Conservation (phyloP, 2,329 filamentous ascomycete genomes). For the Xylaria sp. region DNA sequence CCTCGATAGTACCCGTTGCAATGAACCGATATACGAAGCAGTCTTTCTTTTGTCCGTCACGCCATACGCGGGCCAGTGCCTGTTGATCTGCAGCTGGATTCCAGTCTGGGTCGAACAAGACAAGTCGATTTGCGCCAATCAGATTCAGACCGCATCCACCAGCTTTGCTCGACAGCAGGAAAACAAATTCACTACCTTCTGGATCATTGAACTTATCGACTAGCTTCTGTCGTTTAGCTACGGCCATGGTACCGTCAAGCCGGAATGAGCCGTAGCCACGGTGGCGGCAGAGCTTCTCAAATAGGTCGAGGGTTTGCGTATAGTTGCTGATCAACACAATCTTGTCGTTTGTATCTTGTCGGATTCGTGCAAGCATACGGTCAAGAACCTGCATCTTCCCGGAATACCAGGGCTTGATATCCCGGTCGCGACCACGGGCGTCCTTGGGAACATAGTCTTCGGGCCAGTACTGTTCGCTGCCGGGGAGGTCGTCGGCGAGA, state of each 20-base stretch:
- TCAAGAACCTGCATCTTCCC: conserved; percentile 99
- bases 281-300: conserved; percentile 87
- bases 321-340: conserved; percentile 99
- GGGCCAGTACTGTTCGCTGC: conserved; percentile 83
- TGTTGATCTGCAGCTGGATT: conserved; percentile 98
- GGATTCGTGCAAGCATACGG: conserved; percentile 95
- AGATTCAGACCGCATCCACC: conserved; percentile 91
- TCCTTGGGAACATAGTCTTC: conserved; percentile 92
- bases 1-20: conserved; percentile 95
- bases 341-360: conserved; percentile 97
- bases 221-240: conserved; percentile 95
- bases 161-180: conserved; percentile 95
- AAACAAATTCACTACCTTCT: conserved; percentile 88
- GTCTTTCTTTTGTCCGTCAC: conserved; percentile 98
- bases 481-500: conserved; percentile 83
- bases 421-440: conserved; percentile 85
- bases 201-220: conserved; percentile 99
- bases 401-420: conserved; percentile 94
- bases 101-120: conserved; percentile 98
- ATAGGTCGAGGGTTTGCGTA: conserved; percentile 93
- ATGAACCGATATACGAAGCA: conserved; percentile 99
- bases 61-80: conserved; percentile 95
- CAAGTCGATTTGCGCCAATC: conserved; percentile 81
- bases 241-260: conserved; percentile 96
- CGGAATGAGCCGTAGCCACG: conserved; percentile 87